These are phyloP conservation scores for Kwoniella botswanensis DNA, from an alignment of 768 basidiomycete species.

Conservation along the genomic window DNA sequence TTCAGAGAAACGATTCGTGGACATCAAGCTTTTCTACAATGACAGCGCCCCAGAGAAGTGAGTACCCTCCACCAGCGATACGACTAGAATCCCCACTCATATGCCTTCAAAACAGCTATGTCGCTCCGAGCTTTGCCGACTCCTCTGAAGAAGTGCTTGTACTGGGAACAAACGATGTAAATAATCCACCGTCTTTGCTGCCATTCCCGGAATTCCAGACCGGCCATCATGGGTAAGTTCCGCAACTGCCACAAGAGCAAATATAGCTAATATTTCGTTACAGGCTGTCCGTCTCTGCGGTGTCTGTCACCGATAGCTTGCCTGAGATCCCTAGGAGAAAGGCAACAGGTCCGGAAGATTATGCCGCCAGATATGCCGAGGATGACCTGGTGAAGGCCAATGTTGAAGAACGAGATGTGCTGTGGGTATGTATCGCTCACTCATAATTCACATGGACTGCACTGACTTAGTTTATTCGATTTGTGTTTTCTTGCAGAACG, in stretches of 20 bases:
- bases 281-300: constrained; percentile 11
- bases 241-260: neutral
- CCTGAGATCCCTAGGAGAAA: neutral
- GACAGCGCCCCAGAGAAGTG: constrained; percentile 24
- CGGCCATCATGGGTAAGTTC: constrained; percentile 27
- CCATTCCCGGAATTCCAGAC: constrained; percentile 8
- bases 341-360: neutral
- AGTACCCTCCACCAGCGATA: neutral
- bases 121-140: constrained; percentile 15
- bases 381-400: neutral
- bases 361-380: neutral
- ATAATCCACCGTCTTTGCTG: neutral
- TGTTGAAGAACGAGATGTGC: neutral
- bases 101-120: constrained; percentile 18
- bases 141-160: neutral
- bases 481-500: neutral
- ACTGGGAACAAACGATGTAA: constrained; percentile 9
- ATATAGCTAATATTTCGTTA: neutral
- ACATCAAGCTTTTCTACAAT: constrained; percentile 33
- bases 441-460: neutral
- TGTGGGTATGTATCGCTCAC: constrained; percentile 19
- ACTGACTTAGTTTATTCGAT: too few species aligned
- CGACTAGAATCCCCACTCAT: too few species aligned
- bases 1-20: constrained; percentile 18
- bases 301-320: constrained; percentile 4